Percentiles rank a stretch among this genome's conserved stretches.
Conservation (phyloP, 176 grass and related monocot genomes). For the Dendrocalamus sinicus region DNA sequence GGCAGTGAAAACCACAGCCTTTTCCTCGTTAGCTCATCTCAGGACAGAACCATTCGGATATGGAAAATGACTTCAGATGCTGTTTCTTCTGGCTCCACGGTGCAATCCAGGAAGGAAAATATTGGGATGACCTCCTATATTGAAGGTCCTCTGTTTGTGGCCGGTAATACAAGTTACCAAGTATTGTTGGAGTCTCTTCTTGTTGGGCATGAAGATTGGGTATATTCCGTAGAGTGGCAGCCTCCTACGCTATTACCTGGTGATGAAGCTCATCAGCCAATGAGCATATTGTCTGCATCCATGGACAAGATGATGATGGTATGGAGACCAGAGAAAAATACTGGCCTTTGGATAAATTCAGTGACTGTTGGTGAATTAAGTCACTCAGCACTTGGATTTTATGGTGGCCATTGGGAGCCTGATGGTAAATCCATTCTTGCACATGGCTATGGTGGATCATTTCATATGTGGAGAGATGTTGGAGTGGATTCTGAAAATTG, state of each 20-base stretch:
- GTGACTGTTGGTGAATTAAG: slow-evolving; percentile 94
- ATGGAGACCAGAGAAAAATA: slow-evolving; percentile 86
- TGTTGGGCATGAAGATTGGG: slow-evolving; percentile 95
- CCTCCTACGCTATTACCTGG: slow-evolving; percentile 59
- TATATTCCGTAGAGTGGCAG: slow-evolving; percentile 94
- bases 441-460: slow-evolving; percentile 90
- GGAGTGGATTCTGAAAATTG: slow-evolving; percentile 85
- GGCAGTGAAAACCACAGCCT: slow-evolving; percentile 59
- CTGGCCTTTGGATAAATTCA: slow-evolving; percentile 90
- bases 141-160: slow-evolving; percentile 79
- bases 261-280: slow-evolving; percentile 68
- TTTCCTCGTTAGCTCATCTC: slow-evolving; percentile 93
- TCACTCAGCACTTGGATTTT: slow-evolving; percentile 87
- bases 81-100: slow-evolving; percentile 37
- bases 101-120: slow-evolving; percentile 55
- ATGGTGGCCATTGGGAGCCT: slow-evolving; percentile 86
- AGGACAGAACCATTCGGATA: slow-evolving; percentile 94
- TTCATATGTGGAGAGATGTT: slow-evolving; percentile 93
- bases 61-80: slow-evolving; percentile 77
- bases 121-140: slow-evolving; percentile 88
- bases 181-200: slow-evolving; percentile 92
- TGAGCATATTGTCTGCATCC: slow-evolving; percentile 93
- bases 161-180: slow-evolving; percentile 61
- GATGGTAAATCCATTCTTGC: slow-evolving; percentile 89
- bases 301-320: slow-evolving; percentile 99